Conservation (phyloP, 179 eudicot genomes). For the Amaranthus tricolor region DNA sequence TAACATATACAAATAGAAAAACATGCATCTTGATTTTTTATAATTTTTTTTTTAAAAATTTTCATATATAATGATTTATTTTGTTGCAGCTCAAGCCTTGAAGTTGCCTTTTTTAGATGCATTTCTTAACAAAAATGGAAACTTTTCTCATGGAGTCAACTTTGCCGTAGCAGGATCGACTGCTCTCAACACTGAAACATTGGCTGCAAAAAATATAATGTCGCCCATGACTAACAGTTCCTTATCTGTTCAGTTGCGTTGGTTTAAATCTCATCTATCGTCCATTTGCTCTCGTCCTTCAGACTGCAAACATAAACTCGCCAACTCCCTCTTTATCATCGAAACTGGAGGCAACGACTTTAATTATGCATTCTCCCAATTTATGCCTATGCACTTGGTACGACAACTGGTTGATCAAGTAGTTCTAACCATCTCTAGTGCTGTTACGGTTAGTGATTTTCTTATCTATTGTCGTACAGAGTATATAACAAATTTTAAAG, state of each 20-base stretch:
- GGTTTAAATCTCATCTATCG: constrained; percentile 21
- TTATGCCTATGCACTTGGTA: neutral
- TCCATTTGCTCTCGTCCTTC: neutral
- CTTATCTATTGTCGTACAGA: neutral
- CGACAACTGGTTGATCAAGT: neutral
- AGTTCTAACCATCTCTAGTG: neutral
- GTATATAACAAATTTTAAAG: neutral
- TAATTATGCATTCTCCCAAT: neutral
- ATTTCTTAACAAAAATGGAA: constrained; percentile 18
- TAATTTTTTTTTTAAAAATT: too few relatives aligned
- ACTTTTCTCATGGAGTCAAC: constrained; percentile 25
- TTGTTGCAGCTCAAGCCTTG: constrained; percentile 11
- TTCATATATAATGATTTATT: too few relatives aligned
- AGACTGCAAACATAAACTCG: constrained; percentile 10
- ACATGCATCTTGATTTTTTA: too few relatives aligned
- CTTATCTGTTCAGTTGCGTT: constrained; percentile 19
- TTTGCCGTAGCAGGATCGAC: constrained; percentile 22
- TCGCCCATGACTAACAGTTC: constrained; percentile 13
- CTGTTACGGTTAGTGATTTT: neutral
- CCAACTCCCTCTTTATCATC: constrained; percentile 7
- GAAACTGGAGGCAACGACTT: constrained; percentile 19
- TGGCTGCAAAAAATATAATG: neutral
- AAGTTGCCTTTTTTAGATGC: constrained; percentile 19
- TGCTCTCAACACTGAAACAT: neutral
- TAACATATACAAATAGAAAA: too few relatives aligned